phyloP scores from a whole-genome alignment of 192 early-diverging fungal genomes.

The Backusella australiensis region DNA sequence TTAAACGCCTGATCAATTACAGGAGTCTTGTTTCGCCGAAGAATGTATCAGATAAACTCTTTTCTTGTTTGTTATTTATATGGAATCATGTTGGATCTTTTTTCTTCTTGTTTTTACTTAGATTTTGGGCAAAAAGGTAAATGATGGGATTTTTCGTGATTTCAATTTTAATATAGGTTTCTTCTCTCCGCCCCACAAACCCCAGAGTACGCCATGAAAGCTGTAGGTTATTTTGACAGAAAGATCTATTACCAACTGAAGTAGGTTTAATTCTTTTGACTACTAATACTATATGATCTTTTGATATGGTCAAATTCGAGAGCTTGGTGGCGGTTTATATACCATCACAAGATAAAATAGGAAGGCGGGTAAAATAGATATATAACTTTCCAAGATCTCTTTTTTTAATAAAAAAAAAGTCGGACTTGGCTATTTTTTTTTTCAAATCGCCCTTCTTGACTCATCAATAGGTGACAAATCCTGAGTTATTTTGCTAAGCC shows the following conservation, averaged over 20 bases:
- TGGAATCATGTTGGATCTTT: neutral
- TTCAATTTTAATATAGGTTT: neutral
- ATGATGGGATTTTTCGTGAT: neutral
- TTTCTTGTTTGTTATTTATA: neutral
- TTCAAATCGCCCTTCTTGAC: neutral
- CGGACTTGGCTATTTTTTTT: neutral
- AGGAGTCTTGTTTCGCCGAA: neutral
- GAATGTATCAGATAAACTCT: neutral
- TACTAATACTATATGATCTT: neutral
- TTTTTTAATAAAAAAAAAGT: neutral
- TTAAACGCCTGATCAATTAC: neutral
- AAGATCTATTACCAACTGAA: neutral
- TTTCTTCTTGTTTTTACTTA: neutral
- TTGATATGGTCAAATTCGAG: neutral
- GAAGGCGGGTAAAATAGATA: neutral
- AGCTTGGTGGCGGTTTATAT: neutral
- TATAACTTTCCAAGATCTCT: neutral
- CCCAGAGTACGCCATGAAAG: neutral
- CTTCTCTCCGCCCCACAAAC: slow-evolving; percentile 5
- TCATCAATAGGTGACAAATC: neutral
- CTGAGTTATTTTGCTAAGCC: neutral
- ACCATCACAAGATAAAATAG: neutral
- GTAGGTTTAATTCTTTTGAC: neutral
- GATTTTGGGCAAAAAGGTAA: neutral
- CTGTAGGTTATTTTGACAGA: neutral